phyloP scores from a whole-genome alignment of 306 rosid species.

The Fagus crenata region DNA sequence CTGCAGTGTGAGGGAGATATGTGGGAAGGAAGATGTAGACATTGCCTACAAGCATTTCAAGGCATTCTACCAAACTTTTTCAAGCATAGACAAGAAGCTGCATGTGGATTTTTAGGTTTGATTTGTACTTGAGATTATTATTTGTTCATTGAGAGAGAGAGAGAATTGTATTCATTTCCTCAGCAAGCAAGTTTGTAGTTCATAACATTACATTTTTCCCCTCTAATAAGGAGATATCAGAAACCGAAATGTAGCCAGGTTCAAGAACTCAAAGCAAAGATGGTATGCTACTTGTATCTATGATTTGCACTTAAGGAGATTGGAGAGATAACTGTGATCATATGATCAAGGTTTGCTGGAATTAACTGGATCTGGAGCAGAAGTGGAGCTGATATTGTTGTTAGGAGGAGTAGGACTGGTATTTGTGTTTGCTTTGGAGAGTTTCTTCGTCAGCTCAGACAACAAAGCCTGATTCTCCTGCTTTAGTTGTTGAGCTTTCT shows the following conservation, averaged over 20 bases:
- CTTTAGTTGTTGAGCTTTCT: slow-evolving; percentile 41
- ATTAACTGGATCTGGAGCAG: slow-evolving; percentile 16
- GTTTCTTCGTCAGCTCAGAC: slow-evolving; percentile 35
- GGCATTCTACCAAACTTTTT: slow-evolving; percentile 78
- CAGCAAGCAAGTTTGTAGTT: background rate
- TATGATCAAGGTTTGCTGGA: slow-evolving; percentile 15
- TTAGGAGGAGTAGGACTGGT: slow-evolving; percentile 1
- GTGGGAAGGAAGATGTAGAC: slow-evolving; percentile 90
- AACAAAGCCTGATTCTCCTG: slow-evolving; percentile 37
- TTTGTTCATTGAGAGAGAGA: background rate
- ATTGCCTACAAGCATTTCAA: slow-evolving; percentile 89
- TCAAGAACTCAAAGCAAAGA: background rate
- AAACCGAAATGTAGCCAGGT: slow-evolving; percentile 9
- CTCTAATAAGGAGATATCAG: background rate
- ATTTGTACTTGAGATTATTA: slow-evolving; percentile 1
- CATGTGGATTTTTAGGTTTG: slow-evolving; percentile 55
- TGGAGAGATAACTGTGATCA: background rate
- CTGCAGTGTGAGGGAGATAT: slow-evolving; percentile 85
- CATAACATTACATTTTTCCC: background rate
- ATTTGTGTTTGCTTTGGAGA: slow-evolving; percentile 20
- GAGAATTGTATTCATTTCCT: background rate
- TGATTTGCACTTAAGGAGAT: background rate
- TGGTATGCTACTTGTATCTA: slow-evolving; percentile 1
- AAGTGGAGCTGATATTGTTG: slow-evolving; percentile 28
- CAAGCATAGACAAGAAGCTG: slow-evolving; percentile 71